phyloP scores from a whole-genome alignment of 306 rosid species.

The Vachellia collinsii region DNA sequence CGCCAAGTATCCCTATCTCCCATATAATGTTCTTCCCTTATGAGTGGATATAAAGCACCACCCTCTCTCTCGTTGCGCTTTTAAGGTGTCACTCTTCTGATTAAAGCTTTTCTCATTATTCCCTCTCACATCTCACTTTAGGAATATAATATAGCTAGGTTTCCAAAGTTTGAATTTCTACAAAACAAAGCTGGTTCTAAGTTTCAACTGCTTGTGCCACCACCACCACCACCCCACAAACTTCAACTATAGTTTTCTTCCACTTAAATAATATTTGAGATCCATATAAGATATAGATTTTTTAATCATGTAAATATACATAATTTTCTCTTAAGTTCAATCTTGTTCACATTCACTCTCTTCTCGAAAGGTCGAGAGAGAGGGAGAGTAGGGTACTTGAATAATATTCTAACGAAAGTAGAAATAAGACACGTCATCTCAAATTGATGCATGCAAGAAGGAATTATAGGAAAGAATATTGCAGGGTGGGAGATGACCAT shows the following conservation, averaged over 20 bases:
- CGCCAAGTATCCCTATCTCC: slow-evolving; percentile 42
- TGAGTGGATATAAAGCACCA: slow-evolving; percentile 39
- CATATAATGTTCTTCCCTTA: slow-evolving; percentile 18
- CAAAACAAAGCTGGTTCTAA: background rate
- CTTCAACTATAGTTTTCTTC: background rate
- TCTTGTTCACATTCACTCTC: background rate
- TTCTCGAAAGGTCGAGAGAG: background rate
- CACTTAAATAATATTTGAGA: background rate
- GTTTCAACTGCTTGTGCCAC: background rate
- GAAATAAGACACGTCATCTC: background rate
- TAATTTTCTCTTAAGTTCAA: background rate
- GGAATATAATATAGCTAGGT: slow-evolving; percentile 15
- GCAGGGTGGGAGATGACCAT: background rate
- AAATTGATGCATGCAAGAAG: background rate
- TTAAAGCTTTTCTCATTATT: slow-evolving; percentile 52
- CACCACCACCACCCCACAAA: background rate
- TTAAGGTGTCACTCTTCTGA: slow-evolving; percentile 46
- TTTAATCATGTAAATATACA: background rate
- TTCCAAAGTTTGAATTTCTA: slow-evolving; percentile 41
- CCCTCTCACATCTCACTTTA: slow-evolving; percentile 12
- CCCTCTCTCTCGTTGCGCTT: slow-evolving; percentile 33
- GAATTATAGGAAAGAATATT: background rate
- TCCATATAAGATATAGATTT: background rate
- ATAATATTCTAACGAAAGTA: background rate
- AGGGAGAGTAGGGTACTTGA: background rate